Evolutionary conservation across 1,284 basidiomycete genomes (phyloP).

Genomic region (Microbotryum intermedium): DNA sequence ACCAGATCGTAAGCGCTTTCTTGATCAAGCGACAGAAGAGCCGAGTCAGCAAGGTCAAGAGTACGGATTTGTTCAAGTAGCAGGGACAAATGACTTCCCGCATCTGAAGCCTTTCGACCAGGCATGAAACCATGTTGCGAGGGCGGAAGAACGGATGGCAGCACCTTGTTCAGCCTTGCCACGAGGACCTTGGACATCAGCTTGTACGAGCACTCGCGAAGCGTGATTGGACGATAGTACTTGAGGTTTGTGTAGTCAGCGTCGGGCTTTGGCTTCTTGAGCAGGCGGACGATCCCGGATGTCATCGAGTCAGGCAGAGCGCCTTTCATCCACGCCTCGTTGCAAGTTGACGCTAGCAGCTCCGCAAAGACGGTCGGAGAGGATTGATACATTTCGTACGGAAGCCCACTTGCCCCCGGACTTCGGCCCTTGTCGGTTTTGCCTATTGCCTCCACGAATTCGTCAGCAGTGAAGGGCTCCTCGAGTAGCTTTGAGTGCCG

Average conservation of each 20-base stretch:
- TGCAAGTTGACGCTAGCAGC: too few relatives aligned
- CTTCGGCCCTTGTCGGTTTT: too few relatives aligned
- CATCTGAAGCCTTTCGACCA: not conserved
- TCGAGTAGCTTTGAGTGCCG: too few relatives aligned
- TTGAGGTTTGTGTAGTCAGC: not conserved
- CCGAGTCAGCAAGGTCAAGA: not conserved
- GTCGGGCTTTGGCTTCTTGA: not conserved
- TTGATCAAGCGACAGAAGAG: slow-evolving; percentile 1
- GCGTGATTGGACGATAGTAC: slow-evolving; percentile 1
- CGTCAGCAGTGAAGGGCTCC: too few relatives aligned
- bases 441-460: too few relatives aligned
- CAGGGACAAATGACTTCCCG: not conserved
- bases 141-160: not conserved
- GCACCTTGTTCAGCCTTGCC: not conserved
- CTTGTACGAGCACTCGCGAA: not conserved
- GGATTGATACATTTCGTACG: too few relatives aligned
- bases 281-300: not conserved
- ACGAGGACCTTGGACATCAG: slow-evolving; percentile 1
- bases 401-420: too few relatives aligned
- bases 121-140: slow-evolving; percentile 2
- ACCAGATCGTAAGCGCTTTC: slow-evolving; percentile 2
- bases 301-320: too few relatives aligned
- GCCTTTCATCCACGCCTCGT: too few relatives aligned
- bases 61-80: not conserved
- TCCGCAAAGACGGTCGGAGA: too few relatives aligned